Conservation (phyloP, 768 basidiomycete species). For the Mycena metata region DNA sequence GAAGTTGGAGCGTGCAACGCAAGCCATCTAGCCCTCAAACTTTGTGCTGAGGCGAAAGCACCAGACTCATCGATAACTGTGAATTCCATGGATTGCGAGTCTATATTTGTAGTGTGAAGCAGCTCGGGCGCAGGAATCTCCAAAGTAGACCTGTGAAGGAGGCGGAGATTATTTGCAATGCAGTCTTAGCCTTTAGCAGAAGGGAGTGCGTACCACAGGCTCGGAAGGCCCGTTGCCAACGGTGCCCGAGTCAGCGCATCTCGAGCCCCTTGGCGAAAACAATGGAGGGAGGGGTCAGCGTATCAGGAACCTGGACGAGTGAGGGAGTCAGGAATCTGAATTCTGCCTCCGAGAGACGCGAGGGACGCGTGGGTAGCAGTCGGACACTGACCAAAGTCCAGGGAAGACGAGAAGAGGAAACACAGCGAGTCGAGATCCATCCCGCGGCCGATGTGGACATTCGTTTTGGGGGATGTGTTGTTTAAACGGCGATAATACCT, state of each 20-base stretch:
- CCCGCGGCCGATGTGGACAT: background rate
- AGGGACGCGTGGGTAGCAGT: too few relatives aligned
- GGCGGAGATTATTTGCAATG: constrained; percentile 19
- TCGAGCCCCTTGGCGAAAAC: background rate
- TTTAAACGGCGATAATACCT: constrained; percentile 24
- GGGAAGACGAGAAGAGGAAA: too few relatives aligned
- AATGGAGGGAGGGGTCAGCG: too few relatives aligned
- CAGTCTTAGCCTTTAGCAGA: constrained; percentile 11
- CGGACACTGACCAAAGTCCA: too few relatives aligned
- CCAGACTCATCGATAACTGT: constrained; percentile 5
- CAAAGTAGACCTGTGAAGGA: background rate
- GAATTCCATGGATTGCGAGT: background rate
- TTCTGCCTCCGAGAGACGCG: too few relatives aligned
- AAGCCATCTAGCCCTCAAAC: background rate
- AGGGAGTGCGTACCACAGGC: background rate
- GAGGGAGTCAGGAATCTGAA: too few relatives aligned
- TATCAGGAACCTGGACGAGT: too few relatives aligned
- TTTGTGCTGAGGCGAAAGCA: background rate
- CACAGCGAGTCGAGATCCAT: too few relatives aligned
- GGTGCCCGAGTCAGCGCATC: constrained; percentile 1
- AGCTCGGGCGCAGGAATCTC: background rate
- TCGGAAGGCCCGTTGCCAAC: constrained; percentile 1
- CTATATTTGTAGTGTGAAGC: background rate
- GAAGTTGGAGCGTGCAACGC: background rate
- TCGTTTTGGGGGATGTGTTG: constrained; percentile 2